These are phyloP conservation scores for Mollisia scopiformis DNA, from an alignment of 2,329 filamentous ascomycete genomes.

Conservation along the genomic window DNA sequence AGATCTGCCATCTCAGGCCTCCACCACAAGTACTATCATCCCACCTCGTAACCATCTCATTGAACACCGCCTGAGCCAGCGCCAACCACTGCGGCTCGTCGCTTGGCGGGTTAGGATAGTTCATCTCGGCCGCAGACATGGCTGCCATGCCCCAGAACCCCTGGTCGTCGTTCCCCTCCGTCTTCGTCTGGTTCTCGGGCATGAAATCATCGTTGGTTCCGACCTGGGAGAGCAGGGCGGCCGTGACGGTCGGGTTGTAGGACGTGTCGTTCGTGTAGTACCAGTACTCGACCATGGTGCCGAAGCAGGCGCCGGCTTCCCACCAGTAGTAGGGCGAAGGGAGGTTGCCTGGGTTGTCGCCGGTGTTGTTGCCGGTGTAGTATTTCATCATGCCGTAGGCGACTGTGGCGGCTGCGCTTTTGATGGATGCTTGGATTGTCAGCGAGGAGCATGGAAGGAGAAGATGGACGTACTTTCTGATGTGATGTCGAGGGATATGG, in stretches of 20 bases:
- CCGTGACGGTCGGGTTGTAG: slow-evolving; percentile 63
- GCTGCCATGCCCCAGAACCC: slow-evolving; percentile 72
- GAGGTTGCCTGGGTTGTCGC: slow-evolving; percentile 53
- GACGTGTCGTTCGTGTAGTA: slow-evolving; percentile 73
- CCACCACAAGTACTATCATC: slow-evolving; percentile 70
- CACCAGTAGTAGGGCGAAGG: slow-evolving; percentile 55
- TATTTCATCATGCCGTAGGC: slow-evolving; percentile 54
- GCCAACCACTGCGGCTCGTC: slow-evolving; percentile 67
- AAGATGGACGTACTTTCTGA: neutral
- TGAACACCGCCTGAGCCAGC: slow-evolving; percentile 71
- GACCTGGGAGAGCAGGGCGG: slow-evolving; percentile 74
- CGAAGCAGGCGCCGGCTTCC: slow-evolving; percentile 75
- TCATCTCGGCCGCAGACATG: slow-evolving; percentile 70
- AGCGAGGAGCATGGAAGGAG: neutral
- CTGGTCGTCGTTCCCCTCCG: slow-evolving; percentile 71
- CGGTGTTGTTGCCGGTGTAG: slow-evolving; percentile 53
- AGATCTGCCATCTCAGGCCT: slow-evolving; percentile 84
- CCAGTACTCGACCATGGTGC: slow-evolving; percentile 79
- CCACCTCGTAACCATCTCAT: slow-evolving; percentile 75
- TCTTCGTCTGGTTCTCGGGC: slow-evolving; percentile 68
- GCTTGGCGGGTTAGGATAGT: slow-evolving; percentile 57
- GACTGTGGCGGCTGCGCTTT: slow-evolving; percentile 35
- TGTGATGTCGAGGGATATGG: neutral
- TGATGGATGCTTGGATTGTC: slow-evolving; percentile 33
- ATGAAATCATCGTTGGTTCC: slow-evolving; percentile 75